A percentile compares a stretch with the other conserved stretches of the same genome.
phyloP scores from a whole-genome alignment of 768 basidiomycete genomes.

The Agaricus blazei region DNA sequence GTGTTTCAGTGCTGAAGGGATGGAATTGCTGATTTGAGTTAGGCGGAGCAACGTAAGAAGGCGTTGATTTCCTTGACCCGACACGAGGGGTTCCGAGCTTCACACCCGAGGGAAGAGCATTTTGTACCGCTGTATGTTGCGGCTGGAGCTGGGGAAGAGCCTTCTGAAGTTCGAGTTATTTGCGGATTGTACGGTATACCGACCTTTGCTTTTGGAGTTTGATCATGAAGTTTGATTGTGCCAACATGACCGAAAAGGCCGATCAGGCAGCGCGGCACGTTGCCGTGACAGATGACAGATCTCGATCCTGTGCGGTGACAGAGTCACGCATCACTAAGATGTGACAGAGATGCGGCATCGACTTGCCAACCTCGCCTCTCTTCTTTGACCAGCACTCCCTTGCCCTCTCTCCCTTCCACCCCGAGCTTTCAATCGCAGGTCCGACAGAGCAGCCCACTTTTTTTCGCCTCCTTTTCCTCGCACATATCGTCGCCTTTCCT shows the following conservation, averaged over 20 bases:
- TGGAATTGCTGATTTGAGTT: slow-evolving; percentile 10
- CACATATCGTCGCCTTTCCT: neutral
- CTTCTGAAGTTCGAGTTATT: slow-evolving; percentile 38
- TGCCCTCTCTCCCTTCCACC: neutral
- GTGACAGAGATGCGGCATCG: neutral
- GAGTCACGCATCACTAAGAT: neutral
- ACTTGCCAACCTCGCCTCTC: neutral
- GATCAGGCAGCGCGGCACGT: neutral
- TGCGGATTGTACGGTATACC: slow-evolving; percentile 51
- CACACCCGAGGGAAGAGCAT: slow-evolving; percentile 78
- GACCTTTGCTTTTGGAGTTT: slow-evolving; percentile 64
- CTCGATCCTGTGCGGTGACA: neutral
- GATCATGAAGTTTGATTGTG: slow-evolving; percentile 3
- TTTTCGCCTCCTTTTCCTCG: neutral
- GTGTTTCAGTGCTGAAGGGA: slow-evolving; percentile 5
- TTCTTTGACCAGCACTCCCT: neutral
- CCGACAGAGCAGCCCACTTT: neutral
- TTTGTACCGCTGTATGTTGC: slow-evolving; percentile 78
- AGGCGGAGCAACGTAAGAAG: slow-evolving; percentile 49
- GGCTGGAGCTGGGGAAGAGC: slow-evolving; percentile 64
- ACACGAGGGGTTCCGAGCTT: slow-evolving; percentile 58
- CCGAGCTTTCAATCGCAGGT: too few species aligned
- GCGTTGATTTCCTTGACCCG: slow-evolving; percentile 49
- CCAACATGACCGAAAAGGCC: slow-evolving; percentile 1
- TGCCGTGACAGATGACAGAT: slow-evolving; percentile 1